Evolutionary conservation across 2,329 filamentous ascomycete species (phyloP).

Genomic region (Zymoseptoria pseudotritici): DNA sequence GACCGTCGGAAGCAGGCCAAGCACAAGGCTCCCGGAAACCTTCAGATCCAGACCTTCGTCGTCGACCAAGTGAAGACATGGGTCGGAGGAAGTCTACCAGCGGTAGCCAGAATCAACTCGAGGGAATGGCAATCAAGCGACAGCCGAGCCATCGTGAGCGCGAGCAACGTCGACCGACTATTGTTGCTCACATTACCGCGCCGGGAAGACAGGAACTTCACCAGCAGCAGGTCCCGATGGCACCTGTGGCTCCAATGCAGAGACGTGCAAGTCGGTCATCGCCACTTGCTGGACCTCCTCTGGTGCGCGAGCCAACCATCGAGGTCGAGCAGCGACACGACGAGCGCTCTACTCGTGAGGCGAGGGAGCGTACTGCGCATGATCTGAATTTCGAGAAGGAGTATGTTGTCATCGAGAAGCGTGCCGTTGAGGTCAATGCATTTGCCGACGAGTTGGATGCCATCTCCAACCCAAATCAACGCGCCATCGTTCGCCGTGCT

Average conservation of each 20-base stretch:
- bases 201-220: constrained; percentile 35
- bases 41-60: constrained; percentile 21
- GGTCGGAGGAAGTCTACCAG: constrained; percentile 22
- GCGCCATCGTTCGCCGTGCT: constrained; percentile 63
- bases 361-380: constrained; percentile 63
- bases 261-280: constrained; percentile 51
- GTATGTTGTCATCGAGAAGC: constrained; percentile 93
- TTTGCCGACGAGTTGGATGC: constrained; percentile 91
- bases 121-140: constrained; percentile 22
- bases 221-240: constrained; percentile 20
- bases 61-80: constrained; percentile 13
- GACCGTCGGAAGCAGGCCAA: constrained; percentile 15
- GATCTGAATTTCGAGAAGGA: constrained; percentile 88
- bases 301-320: constrained; percentile 39
- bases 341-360: constrained; percentile 32
- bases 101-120: constrained; percentile 11
- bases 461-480: constrained; percentile 51
- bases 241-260: constrained; percentile 39
- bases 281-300: constrained; percentile 34
- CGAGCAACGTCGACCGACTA: constrained; percentile 37
- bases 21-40: constrained; percentile 16
- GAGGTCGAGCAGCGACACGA: constrained; percentile 12
- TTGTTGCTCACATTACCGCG: constrained; percentile 39
- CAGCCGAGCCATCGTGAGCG: constrained; percentile 34
- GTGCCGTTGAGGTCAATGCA: constrained; percentile 91